Evolutionary conservation across 2,329 filamentous ascomycete species (phyloP), one percentile per base, ranked within the genome.

Genomic region (Fusarium virguliforme): DNA sequence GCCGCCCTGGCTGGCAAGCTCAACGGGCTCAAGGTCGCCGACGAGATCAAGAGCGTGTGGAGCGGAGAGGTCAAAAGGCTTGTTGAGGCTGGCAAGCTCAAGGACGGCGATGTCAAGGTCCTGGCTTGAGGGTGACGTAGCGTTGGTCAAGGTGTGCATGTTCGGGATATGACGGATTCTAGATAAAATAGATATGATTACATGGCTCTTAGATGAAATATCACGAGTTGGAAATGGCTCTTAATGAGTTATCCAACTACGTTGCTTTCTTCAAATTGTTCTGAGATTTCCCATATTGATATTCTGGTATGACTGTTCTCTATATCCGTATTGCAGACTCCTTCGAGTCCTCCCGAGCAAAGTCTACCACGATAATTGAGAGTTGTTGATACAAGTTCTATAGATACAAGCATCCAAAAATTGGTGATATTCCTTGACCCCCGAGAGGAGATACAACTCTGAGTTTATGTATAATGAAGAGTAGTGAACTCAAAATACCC

Each of bases 1-100:
- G 95, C 95, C 41, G 88, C 87, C 24, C 85, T 99, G 64, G 94
- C 95, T 37, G 87, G 85, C 76, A 95, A 95, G 85, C 89, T 99
- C 66, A 91, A 90, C 77, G 89, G 90, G 48, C 87, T 94, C 76
- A 97, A 93, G 81, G 90, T 95, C 68, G 90, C 90, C 22, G 90
- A 88, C 72, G 93, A 94, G 81, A 95, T 99, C 82, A 98, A 97
- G 89, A 84, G 83, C 61, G 90, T 94, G 60, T 98, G 95, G 89
- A 85, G 84, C 72, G 91, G 86, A 48, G 93, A 98, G 86, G 90
- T 92, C 61, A 89, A 92, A 86, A 88, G 91, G 71, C 88, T 98
- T 37, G 87, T 96, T 66, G 90, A 83, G 53, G 93, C 91, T 72
- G 94, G 95, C 73, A 97, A 97, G 88, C 84, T 96, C 65, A 95